Evolutionary conservation across 371 early-diverging fungal species (phyloP).

Genomic region (Sporodiniella umbellata): DNA sequence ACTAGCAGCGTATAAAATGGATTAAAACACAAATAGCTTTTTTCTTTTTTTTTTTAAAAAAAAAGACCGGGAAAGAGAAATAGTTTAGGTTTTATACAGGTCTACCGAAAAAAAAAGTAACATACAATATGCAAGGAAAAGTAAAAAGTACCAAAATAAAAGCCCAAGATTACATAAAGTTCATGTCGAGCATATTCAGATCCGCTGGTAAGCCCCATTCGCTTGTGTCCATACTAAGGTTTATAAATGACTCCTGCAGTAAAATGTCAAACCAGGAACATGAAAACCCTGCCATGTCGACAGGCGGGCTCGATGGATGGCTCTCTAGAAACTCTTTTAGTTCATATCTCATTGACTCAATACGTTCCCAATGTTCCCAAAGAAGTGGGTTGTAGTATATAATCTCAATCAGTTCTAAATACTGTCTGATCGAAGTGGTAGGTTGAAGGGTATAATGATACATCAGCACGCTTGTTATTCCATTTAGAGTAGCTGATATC

Average conservation of each 20-base stretch:
- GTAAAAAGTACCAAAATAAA: no score
- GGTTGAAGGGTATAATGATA: conserved; percentile 8
- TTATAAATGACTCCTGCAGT: no score
- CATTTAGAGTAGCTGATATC: conserved; percentile 8
- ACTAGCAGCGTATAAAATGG: no score
- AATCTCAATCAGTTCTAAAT: conserved; percentile 5
- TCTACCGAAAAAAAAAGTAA: not conserved
- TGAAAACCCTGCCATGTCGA: not conserved
- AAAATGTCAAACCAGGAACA: no score
- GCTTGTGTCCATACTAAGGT: not conserved
- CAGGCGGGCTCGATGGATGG: no score
- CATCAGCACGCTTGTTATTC: conserved; percentile 12
- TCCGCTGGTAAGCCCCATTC: not conserved
- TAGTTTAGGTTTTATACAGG: not conserved
- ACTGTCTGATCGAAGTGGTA: conserved; percentile 1
- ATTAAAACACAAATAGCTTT: no score
- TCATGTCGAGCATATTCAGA: not conserved
- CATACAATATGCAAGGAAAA: not conserved
- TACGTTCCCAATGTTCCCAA: conserved; percentile 12
- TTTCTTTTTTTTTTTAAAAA: no score
- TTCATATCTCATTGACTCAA: not conserved
- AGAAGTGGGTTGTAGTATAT: conserved; percentile 1
- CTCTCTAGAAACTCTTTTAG: conserved; percentile 9
- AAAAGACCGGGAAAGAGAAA: no score
- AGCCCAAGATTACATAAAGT: not conserved